phyloP scores from a whole-genome alignment of 2,329 filamentous ascomycete genomes.

The Verticillium albo-atrum region DNA sequence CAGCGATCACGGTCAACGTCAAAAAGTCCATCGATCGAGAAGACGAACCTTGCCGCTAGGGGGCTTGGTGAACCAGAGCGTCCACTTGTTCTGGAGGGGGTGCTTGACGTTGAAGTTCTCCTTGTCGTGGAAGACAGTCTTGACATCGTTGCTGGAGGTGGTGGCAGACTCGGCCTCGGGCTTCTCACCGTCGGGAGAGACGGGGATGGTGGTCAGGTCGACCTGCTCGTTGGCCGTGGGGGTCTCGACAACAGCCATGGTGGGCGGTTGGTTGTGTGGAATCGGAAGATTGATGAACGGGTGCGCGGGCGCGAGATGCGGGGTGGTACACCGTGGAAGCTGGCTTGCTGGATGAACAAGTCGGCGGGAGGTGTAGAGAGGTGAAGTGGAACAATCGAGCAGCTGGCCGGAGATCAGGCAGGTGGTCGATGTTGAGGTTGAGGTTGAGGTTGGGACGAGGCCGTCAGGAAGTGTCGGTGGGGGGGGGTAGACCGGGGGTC shows the following conservation, averaged over 20 bases:
- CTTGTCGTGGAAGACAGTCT: constrained; percentile 94
- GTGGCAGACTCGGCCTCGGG: constrained; percentile 43
- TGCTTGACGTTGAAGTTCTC: constrained; percentile 99
- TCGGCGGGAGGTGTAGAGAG: not conserved
- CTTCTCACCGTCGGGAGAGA: constrained; percentile 60
- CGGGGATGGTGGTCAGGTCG: constrained; percentile 64
- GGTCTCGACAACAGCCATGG: constrained; percentile 29
- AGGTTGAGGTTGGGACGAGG: constrained; percentile 5
- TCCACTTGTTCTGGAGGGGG: constrained; percentile 95
- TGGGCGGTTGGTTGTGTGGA: constrained; percentile 12
- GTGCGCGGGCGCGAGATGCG: constrained; percentile 1
- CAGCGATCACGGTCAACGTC: constrained; percentile 7
- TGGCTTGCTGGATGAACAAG: not conserved
- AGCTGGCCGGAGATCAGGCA: not conserved
- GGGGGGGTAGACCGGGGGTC: constrained; percentile 5
- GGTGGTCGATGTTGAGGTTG: not conserved
- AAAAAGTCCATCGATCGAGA: not conserved
- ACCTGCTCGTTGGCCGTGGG: constrained; percentile 49
- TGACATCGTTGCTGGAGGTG: constrained; percentile 43
- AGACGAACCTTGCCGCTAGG: constrained; percentile 80
- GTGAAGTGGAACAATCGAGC: not conserved
- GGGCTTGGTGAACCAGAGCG: constrained; percentile 98
- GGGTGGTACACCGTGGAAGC: constrained; percentile 2
- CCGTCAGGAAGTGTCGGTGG: constrained; percentile 6
- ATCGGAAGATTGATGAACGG: constrained; percentile 2